A percentile compares a stretch with the other conserved stretches of the same genome.
phyloP scores from a whole-genome alignment of 768 basidiomycete genomes.

The Lactarius evosmus region DNA sequence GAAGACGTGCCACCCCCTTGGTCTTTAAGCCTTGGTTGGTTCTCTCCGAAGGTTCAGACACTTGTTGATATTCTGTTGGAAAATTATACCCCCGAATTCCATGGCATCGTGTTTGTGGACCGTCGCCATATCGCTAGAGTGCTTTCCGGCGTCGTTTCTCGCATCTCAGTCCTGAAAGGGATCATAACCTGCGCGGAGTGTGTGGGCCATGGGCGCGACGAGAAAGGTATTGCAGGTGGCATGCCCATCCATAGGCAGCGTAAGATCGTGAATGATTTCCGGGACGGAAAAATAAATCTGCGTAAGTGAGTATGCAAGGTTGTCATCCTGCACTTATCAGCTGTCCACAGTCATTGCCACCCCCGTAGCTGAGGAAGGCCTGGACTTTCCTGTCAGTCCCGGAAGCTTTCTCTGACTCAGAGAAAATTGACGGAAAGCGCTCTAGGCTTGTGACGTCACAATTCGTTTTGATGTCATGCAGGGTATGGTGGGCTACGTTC shows the following conservation, averaged over 20 bases:
- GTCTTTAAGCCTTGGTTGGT: constrained; percentile 48
- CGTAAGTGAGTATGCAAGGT: constrained; percentile 43
- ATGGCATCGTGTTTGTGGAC: constrained; percentile 84
- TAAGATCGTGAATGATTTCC: constrained; percentile 61
- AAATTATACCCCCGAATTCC: constrained; percentile 56
- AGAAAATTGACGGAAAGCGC: constrained; percentile 19
- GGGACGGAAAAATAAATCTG: constrained; percentile 61
- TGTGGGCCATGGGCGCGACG: constrained; percentile 56
- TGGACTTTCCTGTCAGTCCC: constrained; percentile 74
- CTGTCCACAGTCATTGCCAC: constrained; percentile 64
- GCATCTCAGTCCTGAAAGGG: constrained; percentile 53
- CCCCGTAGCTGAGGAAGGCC: constrained; percentile 87
- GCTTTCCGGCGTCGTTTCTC: constrained; percentile 61
- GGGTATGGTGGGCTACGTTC: constrained; percentile 84
- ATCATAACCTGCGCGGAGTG: constrained; percentile 61
- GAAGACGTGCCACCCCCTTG: constrained; percentile 41
- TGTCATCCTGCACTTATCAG: background rate
- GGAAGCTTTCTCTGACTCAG: background rate
- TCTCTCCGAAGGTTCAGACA: constrained; percentile 65
- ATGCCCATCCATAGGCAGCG: constrained; percentile 54
- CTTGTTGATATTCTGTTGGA: constrained; percentile 60
- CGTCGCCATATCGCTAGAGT: constrained; percentile 77
- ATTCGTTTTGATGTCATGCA: constrained; percentile 80
- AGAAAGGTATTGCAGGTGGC: constrained; percentile 43
- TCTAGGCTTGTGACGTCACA: constrained; percentile 77